Base-by-base conservation (phyloP, 1,139 yeast genomes). In the Debaryomyces fabryi region DNA sequence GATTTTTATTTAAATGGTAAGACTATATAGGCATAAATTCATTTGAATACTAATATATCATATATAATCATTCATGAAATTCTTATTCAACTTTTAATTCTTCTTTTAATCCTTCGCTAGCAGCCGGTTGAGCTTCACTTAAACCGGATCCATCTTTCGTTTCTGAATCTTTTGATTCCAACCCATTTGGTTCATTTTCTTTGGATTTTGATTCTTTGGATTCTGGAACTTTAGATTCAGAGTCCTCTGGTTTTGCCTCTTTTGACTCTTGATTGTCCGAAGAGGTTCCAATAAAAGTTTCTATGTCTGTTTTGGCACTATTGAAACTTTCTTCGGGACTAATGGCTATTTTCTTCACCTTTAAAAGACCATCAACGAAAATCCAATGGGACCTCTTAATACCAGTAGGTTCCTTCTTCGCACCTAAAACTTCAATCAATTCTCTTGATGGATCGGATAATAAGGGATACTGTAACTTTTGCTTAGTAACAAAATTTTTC, bases 351-450 rank as follows among this genome's bases (percentile, higher is more conserved):
- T 82, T 81, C 57, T 83, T 85, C 41, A 80, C 76, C 44, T 73
- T 79, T 59, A 91, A 76, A 53, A 81, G 77, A 9, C 97, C 97
- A 60, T 90, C 85, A 42, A 76, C 82, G 64, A 92, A 87, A 42
- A 93, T 80, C 91, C 96, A 92, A 63, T 92, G 96, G 10, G 96
- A 88, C 61, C 99, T 81, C 49, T 85, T 82, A 44, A 87, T 81
- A 3, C 96, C 96, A 38, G 82, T 73, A n/a, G 87, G 86, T 1
- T 76, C 63, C 71, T 91, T 91, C 60, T 84, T 86, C 25, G 96
- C 97, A 8, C 98, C 98, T 54, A 93, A 75, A 2, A 74, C 64
- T 0, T 83, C 86, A 59, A 93, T 83, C 53, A 93, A 75, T 58
- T 82, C 74, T 62, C 79, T 83, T 44, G 79, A 62, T 1, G 96